Percentiles rank a stretch among this genome's conserved stretches.
Evolutionary conservation across 129 eudicot genomes (phyloP).

Genomic region (Erigeron canadensis): DNA sequence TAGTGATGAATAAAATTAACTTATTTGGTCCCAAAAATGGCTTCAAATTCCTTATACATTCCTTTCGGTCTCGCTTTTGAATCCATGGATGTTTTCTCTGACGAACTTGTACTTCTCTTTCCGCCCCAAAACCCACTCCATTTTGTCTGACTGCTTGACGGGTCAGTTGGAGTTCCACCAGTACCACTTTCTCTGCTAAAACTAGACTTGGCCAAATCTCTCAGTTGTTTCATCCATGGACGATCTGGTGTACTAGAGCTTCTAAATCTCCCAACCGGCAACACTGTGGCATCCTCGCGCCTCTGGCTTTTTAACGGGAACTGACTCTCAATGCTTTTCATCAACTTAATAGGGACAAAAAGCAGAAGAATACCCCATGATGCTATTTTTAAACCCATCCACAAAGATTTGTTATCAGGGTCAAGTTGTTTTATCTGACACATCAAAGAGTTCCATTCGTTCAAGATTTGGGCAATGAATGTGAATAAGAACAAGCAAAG

Average conservation of each 20-base stretch:
- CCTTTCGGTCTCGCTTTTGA: slow-evolving; percentile 55
- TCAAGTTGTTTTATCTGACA: slow-evolving; percentile 66
- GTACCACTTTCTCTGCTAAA: slow-evolving; percentile 44
- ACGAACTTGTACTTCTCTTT: slow-evolving; percentile 67
- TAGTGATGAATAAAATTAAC: slow-evolving; percentile 9
- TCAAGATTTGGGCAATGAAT: slow-evolving; percentile 56
- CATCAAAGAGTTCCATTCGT: slow-evolving; percentile 76
- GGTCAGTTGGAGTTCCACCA: slow-evolving; percentile 40
- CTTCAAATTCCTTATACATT: slow-evolving; percentile 87
- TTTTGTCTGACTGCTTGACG: slow-evolving; percentile 57
- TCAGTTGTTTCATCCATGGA: slow-evolving; percentile 76
- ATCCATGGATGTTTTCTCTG: slow-evolving; percentile 53
- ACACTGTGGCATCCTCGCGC: slow-evolving; percentile 17
- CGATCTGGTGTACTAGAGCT: slow-evolving; percentile 48
- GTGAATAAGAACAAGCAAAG: slow-evolving; percentile 52
- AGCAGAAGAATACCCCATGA: slow-evolving; percentile 60
- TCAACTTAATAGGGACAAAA: slow-evolving; percentile 46
- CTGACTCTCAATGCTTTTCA: slow-evolving; percentile 41
- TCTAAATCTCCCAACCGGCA: slow-evolving; percentile 35
- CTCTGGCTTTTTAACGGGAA: slow-evolving; percentile 29
- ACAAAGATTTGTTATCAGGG: slow-evolving; percentile 45
- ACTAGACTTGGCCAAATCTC: slow-evolving; percentile 81
- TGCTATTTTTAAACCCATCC: slow-evolving; percentile 55
- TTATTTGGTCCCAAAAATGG: slow-evolving; percentile 72
- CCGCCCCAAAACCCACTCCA: slow-evolving; percentile 75